These are phyloP conservation scores for Cladophialophora carrionii DNA, from an alignment of 2,329 filamentous ascomycete species.

Conservation along the genomic window DNA sequence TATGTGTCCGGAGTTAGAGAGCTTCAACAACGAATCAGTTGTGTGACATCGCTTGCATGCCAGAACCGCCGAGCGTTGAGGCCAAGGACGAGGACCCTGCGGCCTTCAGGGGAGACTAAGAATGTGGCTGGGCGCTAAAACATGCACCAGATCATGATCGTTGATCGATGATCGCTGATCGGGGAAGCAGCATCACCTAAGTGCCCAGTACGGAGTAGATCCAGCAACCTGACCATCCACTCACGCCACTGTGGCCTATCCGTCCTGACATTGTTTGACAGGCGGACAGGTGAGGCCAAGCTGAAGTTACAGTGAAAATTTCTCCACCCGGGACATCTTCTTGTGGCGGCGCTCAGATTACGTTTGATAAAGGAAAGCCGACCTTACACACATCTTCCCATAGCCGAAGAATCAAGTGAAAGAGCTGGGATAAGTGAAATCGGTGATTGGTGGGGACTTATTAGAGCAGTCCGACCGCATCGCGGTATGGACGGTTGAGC, in stretches of 20 bases:
- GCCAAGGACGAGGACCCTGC: constrained; percentile 12
- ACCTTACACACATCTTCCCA: background rate
- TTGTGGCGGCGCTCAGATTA: background rate
- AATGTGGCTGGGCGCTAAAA: constrained; percentile 14
- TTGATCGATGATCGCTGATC: constrained; percentile 25
- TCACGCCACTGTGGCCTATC: no score
- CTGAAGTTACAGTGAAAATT: background rate
- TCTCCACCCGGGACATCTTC: background rate
- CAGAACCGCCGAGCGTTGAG: background rate
- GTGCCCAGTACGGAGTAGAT: no score
- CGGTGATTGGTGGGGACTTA: background rate
- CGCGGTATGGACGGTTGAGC: constrained; percentile 15
- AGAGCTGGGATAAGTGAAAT: background rate
- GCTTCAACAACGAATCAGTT: constrained; percentile 3
- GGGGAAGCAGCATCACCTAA: constrained; percentile 17
- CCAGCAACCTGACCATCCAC: constrained; percentile 2
- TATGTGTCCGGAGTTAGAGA: background rate
- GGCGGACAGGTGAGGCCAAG: no score
- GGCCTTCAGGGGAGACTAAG: background rate
- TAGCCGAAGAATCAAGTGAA: background rate
- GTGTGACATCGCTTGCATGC: constrained; percentile 27
- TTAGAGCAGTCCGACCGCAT: background rate
- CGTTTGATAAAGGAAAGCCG: background rate
- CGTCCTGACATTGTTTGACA: no score
- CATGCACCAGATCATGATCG: constrained; percentile 25